Percentiles rank a stretch among this genome's conserved stretches.
phyloP scores from a whole-genome alignment of 192 early-diverging fungal species.

The Cetraspora pellucida region DNA sequence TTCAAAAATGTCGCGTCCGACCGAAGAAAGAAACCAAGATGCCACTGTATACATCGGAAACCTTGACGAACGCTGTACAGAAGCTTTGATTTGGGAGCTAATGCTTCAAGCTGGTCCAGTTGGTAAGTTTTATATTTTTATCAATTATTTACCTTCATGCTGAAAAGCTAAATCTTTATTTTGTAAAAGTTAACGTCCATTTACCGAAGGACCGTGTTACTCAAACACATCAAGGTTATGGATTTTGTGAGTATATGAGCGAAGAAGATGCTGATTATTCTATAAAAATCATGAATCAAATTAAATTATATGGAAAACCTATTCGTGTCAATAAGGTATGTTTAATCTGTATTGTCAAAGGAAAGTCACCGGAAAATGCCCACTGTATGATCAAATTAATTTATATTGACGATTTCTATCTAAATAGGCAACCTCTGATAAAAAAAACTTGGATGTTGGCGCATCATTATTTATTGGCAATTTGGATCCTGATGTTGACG shows the following conservation, averaged over 20 bases:
- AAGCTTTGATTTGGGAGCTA: constrained; percentile 95
- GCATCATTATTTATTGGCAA: constrained; percentile 97
- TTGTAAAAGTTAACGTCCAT: constrained; percentile 81
- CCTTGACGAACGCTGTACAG: constrained; percentile 91
- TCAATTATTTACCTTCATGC: neutral
- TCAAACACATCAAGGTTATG: constrained; percentile 91
- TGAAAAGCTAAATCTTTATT: neutral
- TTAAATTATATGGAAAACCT: constrained; percentile 93
- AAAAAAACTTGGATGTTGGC: constrained; percentile 87
- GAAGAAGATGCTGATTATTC: constrained; percentile 97
- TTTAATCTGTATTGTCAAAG: too few species aligned
- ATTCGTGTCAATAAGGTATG: constrained; percentile 89
- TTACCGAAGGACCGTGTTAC: constrained; percentile 97
- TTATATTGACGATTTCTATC: neutral
- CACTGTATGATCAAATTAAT: neutral
- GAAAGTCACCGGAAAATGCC: neutral
- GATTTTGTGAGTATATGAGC: constrained; percentile 92
- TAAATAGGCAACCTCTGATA: constrained; percentile 73
- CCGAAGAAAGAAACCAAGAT: constrained; percentile 90
- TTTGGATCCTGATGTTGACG: constrained; percentile 89
- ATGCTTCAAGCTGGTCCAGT: constrained; percentile 98
- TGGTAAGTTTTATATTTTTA: constrained; percentile 49
- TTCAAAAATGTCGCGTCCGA: constrained; percentile 16
- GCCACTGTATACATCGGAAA: constrained; percentile 98
- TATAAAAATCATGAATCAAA: constrained; percentile 95